A percentile compares a stretch with the other conserved stretches of the same genome.
Evolutionary conservation across 1,139 yeast species (phyloP).

Genomic region (Yamadazyma oceani): DNA sequence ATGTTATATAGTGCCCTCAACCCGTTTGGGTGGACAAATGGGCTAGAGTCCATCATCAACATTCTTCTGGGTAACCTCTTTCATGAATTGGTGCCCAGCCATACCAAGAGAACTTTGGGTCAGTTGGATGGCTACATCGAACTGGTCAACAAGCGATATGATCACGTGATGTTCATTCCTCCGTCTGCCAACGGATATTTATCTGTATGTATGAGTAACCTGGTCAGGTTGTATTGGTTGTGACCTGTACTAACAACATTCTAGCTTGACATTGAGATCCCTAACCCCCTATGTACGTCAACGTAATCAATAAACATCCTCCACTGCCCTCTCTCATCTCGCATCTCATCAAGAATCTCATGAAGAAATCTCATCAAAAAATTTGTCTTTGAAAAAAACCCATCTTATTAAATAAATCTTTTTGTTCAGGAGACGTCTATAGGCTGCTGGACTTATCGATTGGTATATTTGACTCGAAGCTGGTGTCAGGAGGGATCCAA

Average conservation of each 20-base stretch:
- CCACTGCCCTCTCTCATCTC: too few relatives aligned
- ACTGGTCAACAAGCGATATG: conserved; percentile 32
- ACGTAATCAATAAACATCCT: not conserved
- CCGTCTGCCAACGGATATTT: conserved; percentile 61
- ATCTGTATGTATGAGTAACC: conserved; percentile 45
- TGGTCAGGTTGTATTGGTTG: not conserved
- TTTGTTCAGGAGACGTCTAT: too few relatives aligned
- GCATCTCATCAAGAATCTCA: too few relatives aligned
- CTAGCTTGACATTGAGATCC: conserved; percentile 11
- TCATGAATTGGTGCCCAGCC: not conserved
- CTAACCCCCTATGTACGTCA: conserved; percentile 27
- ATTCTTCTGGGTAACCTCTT: conserved; percentile 1
- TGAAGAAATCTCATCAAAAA: too few relatives aligned
- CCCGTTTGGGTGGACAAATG: conserved; percentile 34
- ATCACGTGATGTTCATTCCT: conserved; percentile 44
- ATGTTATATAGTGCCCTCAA: conserved; percentile 40
- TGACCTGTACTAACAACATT: conserved; percentile 3
- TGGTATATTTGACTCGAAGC: too few relatives aligned
- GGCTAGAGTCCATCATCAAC: conserved; percentile 45
- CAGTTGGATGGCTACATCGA: conserved; percentile 49
- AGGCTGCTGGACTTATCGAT: too few relatives aligned
- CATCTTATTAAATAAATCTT: too few relatives aligned
- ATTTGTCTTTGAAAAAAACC: too few relatives aligned
- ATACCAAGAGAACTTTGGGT: conserved; percentile 24
- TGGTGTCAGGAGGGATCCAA: too few relatives aligned